Percentiles rank a stretch among this genome's conserved stretches.
Conservation (phyloP, 768 basidiomycete genomes). For the Boletus subparvulus region DNA sequence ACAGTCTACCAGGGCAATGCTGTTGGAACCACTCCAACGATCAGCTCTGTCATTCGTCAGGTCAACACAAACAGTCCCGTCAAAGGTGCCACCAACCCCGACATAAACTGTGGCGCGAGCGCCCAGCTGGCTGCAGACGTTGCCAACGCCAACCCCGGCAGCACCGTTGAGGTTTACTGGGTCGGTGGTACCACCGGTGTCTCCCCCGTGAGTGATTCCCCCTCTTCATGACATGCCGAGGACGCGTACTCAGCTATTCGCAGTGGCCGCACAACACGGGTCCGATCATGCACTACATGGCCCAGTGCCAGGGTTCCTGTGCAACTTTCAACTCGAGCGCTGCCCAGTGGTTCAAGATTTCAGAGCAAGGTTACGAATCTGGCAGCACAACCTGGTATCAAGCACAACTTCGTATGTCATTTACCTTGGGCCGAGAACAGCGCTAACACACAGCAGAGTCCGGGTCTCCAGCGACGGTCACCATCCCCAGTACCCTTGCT, state of each 20-base stretch:
- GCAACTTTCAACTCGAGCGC: slow-evolving; percentile 49
- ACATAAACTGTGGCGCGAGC: slow-evolving; percentile 56
- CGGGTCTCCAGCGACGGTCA: slow-evolving; percentile 39
- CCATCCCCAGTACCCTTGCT: slow-evolving; percentile 50
- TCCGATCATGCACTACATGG: slow-evolving; percentile 73
- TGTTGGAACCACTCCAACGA: slow-evolving; percentile 27
- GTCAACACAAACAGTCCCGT: slow-evolving; percentile 45
- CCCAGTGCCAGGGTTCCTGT: slow-evolving; percentile 57
- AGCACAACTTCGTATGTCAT: slow-evolving; percentile 42
- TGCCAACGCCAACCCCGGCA: slow-evolving; percentile 59
- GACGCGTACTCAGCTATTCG: background rate
- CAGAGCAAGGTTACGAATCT: slow-evolving; percentile 46
- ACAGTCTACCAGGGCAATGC: slow-evolving; percentile 29
- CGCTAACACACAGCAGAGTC: slow-evolving; percentile 27
- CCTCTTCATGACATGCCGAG: background rate
- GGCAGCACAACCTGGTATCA: slow-evolving; percentile 48
- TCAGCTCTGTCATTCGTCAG: slow-evolving; percentile 42
- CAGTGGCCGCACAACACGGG: slow-evolving; percentile 60
- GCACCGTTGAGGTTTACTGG: slow-evolving; percentile 55
- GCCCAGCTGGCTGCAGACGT: slow-evolving; percentile 47
- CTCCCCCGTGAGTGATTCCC: slow-evolving; percentile 22
- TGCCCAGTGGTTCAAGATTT: slow-evolving; percentile 75
- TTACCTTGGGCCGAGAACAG: background rate
- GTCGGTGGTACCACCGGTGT: slow-evolving; percentile 36
- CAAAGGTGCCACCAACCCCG: slow-evolving; percentile 56